Conservation (phyloP, 495 filamentous ascomycete genomes). For the Trichoderma virens region DNA sequence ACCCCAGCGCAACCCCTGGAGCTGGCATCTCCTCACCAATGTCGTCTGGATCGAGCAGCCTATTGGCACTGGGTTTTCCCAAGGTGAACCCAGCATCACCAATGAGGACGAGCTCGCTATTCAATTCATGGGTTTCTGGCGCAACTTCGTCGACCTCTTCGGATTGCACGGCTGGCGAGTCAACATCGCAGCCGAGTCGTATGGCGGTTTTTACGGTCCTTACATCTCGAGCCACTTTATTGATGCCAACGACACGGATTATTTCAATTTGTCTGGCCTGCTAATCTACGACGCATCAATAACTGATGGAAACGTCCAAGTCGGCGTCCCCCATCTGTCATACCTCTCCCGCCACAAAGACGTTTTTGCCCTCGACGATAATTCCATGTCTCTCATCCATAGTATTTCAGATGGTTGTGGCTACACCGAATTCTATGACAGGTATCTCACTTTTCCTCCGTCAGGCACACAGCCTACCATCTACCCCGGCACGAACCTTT, state of each 20-base stretch:
- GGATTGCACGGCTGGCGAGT: constrained; percentile 53
- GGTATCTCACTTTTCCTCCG: constrained; percentile 63
- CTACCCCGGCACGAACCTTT: constrained; percentile 12
- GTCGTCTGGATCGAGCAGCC: constrained; percentile 72
- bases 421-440: constrained; percentile 52
- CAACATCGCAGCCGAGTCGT: constrained; percentile 63
- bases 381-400: constrained; percentile 53
- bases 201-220: constrained; percentile 70
- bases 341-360: constrained; percentile 55
- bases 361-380: constrained; percentile 60
- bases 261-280: constrained; percentile 61
- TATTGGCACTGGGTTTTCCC: constrained; percentile 65
- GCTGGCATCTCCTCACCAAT: constrained; percentile 69
- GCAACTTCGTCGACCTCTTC: constrained; percentile 63
- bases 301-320: constrained; percentile 39
- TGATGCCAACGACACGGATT: constrained; percentile 54
- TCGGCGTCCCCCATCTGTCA: constrained; percentile 49
- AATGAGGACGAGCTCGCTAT: constrained; percentile 56
- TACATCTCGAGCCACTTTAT: constrained; percentile 74
- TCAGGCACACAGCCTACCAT: constrained; percentile 45
- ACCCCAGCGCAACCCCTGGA: constrained; percentile 58
- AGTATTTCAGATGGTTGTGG: constrained; percentile 51
- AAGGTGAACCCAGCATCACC: constrained; percentile 52
- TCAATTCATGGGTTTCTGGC: constrained; percentile 66
- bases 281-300: constrained; percentile 65